phyloP scores from a whole-genome alignment of 805 yeast genomes.

The Myxozyma melibiosi region DNA sequence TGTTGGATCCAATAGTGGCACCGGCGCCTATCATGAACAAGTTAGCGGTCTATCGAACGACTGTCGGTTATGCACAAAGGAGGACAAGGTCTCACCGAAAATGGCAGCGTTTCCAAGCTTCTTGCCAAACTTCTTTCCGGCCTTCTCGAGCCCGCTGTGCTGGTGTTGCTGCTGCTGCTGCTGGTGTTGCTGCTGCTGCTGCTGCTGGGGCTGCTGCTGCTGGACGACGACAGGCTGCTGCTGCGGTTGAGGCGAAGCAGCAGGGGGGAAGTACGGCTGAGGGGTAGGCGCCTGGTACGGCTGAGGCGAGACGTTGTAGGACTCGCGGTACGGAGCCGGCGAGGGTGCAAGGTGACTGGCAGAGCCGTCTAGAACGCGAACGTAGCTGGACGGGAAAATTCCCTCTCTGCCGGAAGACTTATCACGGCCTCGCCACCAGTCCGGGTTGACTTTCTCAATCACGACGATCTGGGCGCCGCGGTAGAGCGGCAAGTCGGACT shows the following conservation, averaged over 20 bases:
- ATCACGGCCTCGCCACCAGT: constrained; percentile 86
- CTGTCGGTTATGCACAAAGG: too few relatives aligned
- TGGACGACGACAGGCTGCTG: constrained; percentile 3
- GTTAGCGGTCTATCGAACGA: not conserved
- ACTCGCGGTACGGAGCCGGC: constrained; percentile 20
- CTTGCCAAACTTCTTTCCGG: constrained; percentile 65
- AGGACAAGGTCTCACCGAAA: constrained; percentile 49
- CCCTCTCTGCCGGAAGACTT: constrained; percentile 58
- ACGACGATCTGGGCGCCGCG: constrained; percentile 73
- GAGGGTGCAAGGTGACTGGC: not conserved
- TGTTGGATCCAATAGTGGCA: constrained; percentile 84
- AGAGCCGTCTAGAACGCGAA: constrained; percentile 46
- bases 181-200: constrained; percentile 31
- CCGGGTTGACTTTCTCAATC: constrained; percentile 70
- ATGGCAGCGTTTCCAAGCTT: constrained; percentile 90
- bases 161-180: constrained; percentile 35
- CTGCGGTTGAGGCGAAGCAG: constrained; percentile 3
- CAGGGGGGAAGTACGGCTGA: constrained; percentile 24
- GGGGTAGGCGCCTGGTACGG: constrained; percentile 33
- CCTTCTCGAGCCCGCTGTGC: constrained; percentile 37
- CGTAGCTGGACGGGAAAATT: constrained; percentile 89
- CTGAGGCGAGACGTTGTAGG: constrained; percentile 21
- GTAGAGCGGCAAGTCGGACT: constrained; percentile 66
- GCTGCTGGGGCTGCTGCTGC: constrained; percentile 12
- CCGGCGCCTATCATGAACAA: constrained; percentile 70